phyloP scores from a whole-genome alignment of 306 rosid genomes.

The Rosa multiflora region DNA sequence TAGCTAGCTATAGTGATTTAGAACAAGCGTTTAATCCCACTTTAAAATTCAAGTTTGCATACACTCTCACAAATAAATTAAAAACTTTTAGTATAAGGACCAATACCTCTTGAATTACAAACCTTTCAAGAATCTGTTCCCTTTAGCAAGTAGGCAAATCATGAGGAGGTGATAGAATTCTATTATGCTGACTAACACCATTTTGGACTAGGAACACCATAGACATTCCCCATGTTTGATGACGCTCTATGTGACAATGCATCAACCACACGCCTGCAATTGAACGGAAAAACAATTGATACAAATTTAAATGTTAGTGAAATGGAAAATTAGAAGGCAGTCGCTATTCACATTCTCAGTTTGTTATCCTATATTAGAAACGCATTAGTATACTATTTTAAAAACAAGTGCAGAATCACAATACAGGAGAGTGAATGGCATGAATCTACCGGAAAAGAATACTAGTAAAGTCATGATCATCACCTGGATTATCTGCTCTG shows the following conservation, averaged over 20 bases:
- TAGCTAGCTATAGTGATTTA: too few species aligned
- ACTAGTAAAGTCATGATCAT: background rate
- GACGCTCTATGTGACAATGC: conserved; percentile 56
- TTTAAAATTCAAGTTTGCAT: too few species aligned
- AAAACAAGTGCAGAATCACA: too few species aligned
- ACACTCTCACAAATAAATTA: background rate
- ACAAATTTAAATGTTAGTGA: background rate
- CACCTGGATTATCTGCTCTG: conserved; percentile 39
- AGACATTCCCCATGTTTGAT: conserved; percentile 44
- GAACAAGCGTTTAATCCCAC: too few species aligned
- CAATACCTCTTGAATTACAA: background rate
- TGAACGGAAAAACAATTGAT: background rate
- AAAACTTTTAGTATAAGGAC: background rate
- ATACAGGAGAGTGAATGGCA: too few species aligned
- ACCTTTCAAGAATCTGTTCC: background rate
- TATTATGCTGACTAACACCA: conserved; percentile 29
- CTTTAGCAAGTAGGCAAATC: conserved; percentile 30
- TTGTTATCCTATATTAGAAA: background rate
- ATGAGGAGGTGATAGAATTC: conserved; percentile 35
- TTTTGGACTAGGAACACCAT: conserved; percentile 46
- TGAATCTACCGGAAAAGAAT: background rate
- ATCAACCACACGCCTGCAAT: conserved; percentile 47
- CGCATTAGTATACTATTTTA: too few species aligned
- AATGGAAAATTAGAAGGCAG: background rate
- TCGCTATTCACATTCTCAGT: background rate